phyloP scores from a whole-genome alignment of 257 asterid species.

The Echium plantagineum region DNA sequence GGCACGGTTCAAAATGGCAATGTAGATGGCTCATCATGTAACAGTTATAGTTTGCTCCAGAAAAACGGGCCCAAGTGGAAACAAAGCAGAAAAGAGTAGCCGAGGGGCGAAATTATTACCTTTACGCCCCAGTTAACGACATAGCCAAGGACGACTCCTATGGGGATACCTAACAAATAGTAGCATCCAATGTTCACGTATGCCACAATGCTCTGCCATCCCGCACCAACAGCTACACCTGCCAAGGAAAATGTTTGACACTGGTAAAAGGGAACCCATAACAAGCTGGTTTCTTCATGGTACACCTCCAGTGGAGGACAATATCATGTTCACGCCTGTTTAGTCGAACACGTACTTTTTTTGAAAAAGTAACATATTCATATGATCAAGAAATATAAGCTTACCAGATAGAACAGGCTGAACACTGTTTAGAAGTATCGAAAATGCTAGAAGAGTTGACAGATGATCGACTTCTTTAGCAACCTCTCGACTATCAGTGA shows the following conservation, averaged over 20 bases:
- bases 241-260: not conserved
- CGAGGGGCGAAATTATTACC: conserved; percentile 14
- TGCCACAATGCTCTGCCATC: conserved; percentile 55
- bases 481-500: conserved; percentile 33
- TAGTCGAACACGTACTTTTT: too few species aligned
- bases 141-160: conserved; percentile 51
- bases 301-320: too few species aligned
- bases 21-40: not conserved
- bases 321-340: too few species aligned
- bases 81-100: not conserved
- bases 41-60: not conserved
- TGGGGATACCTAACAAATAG: conserved; percentile 51
- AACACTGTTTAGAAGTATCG: conserved; percentile 52
- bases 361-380: too few species aligned
- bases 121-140: conserved; percentile 34
- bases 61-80: not conserved
- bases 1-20: not conserved
- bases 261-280: not conserved
- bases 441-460: conserved; percentile 54
- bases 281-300: not conserved
- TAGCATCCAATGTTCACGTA: conserved; percentile 48
- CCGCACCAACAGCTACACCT: conserved; percentile 74
- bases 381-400: not conserved
- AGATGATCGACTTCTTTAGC: conserved; percentile 36
- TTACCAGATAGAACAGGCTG: conserved; percentile 67